Conservation (phyloP, 2,329 filamentous ascomycete genomes). For the Xylariaceae sp. region DNA sequence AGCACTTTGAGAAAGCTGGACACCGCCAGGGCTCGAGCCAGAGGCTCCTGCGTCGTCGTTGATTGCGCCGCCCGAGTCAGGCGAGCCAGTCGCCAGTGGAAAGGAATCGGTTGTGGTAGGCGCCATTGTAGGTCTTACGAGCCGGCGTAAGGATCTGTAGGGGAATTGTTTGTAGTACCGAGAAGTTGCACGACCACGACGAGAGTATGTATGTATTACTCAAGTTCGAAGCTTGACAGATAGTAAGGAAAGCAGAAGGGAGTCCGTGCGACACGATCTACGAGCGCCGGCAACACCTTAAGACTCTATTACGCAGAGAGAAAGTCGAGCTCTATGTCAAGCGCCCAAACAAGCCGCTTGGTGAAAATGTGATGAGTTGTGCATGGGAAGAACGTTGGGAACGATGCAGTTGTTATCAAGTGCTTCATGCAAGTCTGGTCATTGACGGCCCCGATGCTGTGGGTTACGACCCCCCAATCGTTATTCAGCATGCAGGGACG, state of each 20-base stretch:
- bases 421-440: constrained; percentile 21
- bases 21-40: constrained; percentile 57
- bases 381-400: constrained; percentile 19
- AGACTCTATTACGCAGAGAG: constrained; percentile 2
- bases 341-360: constrained; percentile 12
- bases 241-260: constrained; percentile 1
- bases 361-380: constrained; percentile 26
- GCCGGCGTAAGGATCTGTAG: not conserved
- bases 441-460: constrained; percentile 15
- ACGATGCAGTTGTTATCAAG: constrained; percentile 14
- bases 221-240: not conserved
- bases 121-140: constrained; percentile 30
- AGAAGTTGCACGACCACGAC: not conserved
- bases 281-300: constrained; percentile 6
- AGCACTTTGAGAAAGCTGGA: constrained; percentile 65
- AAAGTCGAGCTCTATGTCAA: constrained; percentile 5
- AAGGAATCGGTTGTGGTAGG: constrained; percentile 38
- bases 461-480: not conserved
- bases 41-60: constrained; percentile 63
- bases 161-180: not conserved
- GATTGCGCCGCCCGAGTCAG: constrained; percentile 36
- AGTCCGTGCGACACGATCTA: not conserved
- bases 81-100: constrained; percentile 43
- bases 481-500: constrained; percentile 22
- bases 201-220: constrained; percentile 1